Percentiles rank a stretch among this genome's conserved stretches.
Conservation (phyloP, 225 moss, liverwort and hornwort genomes). For the Marchantia polymorpha region DNA sequence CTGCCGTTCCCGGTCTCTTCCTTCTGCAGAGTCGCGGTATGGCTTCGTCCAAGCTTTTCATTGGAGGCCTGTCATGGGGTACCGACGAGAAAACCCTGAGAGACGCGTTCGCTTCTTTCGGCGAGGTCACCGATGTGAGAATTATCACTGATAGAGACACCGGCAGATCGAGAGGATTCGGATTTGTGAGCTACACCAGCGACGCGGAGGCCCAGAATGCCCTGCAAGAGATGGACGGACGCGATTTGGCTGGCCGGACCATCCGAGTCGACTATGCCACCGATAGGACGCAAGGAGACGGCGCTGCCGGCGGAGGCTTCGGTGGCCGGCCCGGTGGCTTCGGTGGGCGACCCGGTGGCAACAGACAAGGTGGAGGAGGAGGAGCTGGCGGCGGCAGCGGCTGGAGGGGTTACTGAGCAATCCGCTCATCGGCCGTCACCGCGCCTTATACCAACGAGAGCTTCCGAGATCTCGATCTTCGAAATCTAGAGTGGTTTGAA, state of each 20-base stretch:
- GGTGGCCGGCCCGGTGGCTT: slow-evolving; percentile 20
- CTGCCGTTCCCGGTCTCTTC: slow-evolving; percentile 50
- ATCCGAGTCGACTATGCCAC: slow-evolving; percentile 94
- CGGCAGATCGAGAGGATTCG: slow-evolving; percentile 87
- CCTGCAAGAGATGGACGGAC: slow-evolving; percentile 89
- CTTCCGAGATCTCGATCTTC: background rate
- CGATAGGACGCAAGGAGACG: slow-evolving; percentile 46
- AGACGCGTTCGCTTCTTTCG: slow-evolving; percentile 82
- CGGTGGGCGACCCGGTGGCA: background rate
- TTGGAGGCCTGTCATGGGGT: slow-evolving; percentile 86
- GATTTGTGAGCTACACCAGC: slow-evolving; percentile 70
- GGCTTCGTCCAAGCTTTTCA: slow-evolving; percentile 70
- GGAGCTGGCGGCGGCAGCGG: slow-evolving; percentile 21
- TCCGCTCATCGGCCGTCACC: too few species aligned
- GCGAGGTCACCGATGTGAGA: slow-evolving; percentile 74
- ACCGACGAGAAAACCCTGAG: slow-evolving; percentile 80
- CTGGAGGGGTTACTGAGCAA: slow-evolving; percentile 26
- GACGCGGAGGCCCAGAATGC: slow-evolving; percentile 79
- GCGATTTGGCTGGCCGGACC: slow-evolving; percentile 78
- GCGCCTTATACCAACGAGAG: background rate
- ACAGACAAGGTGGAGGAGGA: slow-evolving; percentile 21
- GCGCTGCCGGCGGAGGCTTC: slow-evolving; percentile 26
- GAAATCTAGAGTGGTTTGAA: slow-evolving; percentile 1
- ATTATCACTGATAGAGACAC: slow-evolving; percentile 84
- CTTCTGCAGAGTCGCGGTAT: slow-evolving; percentile 50